Conservation (phyloP, 768 basidiomycete genomes). For the Leccinum disarticulatum region DNA sequence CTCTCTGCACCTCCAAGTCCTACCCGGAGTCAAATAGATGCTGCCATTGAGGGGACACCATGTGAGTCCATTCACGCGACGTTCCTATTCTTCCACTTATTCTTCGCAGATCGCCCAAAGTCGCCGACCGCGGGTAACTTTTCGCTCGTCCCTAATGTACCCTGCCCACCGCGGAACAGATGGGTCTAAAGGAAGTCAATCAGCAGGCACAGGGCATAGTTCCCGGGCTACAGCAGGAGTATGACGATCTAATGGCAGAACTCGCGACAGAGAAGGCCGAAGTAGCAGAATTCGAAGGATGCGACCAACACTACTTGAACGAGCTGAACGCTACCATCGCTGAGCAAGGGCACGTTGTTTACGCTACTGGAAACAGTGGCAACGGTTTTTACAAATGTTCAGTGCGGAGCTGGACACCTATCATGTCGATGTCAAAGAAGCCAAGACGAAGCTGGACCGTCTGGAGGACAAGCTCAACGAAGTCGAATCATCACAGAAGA, state of each 20-base stretch:
- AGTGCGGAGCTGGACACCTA: conserved; percentile 73
- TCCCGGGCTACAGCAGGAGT: conserved; percentile 64
- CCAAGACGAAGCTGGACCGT: conserved; percentile 61
- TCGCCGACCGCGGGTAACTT: conserved; percentile 59
- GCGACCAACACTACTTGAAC: conserved; percentile 73
- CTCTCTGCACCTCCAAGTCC: conserved; percentile 79
- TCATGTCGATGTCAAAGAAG: conserved; percentile 65
- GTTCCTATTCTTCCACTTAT: conserved; percentile 10
- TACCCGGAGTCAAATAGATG: conserved; percentile 84
- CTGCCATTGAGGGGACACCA: conserved; percentile 90
- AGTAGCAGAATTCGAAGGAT: conserved; percentile 70
- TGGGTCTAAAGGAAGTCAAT: conserved; percentile 81
- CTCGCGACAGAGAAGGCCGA: conserved; percentile 66
- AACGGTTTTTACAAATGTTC: conserved; percentile 2
- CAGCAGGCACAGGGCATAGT: conserved; percentile 52
- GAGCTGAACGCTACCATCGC: conserved; percentile 76
- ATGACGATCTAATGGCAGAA: conserved; percentile 61
- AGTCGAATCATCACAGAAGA: conserved; percentile 56
- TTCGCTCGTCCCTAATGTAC: conserved; percentile 79
- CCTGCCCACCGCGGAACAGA: conserved; percentile 79
- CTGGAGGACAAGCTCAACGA: conserved; percentile 64
- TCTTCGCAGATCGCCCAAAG: conserved; percentile 55
- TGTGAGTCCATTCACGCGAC: conserved; percentile 53
- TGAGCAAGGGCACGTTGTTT: conserved; percentile 65
- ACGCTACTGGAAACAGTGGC: not conserved